Base-by-base conservation (phyloP, 495 filamentous ascomycete genomes). In the Neohortaea acidophila region DNA sequence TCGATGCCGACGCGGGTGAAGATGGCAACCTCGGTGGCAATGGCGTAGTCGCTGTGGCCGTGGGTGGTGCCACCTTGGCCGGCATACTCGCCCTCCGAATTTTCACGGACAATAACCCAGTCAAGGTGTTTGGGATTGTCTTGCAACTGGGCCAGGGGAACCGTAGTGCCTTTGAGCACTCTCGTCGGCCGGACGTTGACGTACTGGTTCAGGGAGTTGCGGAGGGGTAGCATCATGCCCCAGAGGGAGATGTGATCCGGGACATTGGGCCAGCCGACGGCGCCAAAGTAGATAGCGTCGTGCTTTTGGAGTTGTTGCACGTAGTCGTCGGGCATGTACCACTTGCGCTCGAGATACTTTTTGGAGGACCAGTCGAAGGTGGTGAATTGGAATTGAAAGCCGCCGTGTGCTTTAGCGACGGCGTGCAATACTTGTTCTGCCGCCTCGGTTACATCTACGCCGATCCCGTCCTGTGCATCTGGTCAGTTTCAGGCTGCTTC, bases 231-330 rank as follows among this genome's bases (percentile, higher is more conserved):
- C 38, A 62, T 60, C 12, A 62, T 42, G 20, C 21, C 15, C 59
- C 59, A 61, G 20, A 60, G 48, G n/a, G 51, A 56, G 36, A 62
- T 62, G 32, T 63, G 58, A 33, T 63, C 59, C 12, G 59, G 59
- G 0, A 61, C 58, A 21, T 31, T 45, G 19, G 59, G 59, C 56
- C 50, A 60, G 25, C 59, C 59, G 2, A 59, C 55, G 1, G 59
- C 59, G 17, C 59, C 59, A 33, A 62, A 62, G 41, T 56, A 59
- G 32, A 60, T 60, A 21, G 56, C 58, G 40, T 62, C 58, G 44
- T 45, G 47, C 32, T 48, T 51, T 33, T 58, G 57, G 39, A 62
- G 39, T 24, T 55, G 50, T n/a, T 54, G 51, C 33, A 54, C 40
- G 18, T 56, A 52, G 35, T 60, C 58, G 8, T 33, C 28, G 0